Evolutionary conservation across 306 rosid species (phyloP).

Genomic region (Cyamopsis tetragonoloba): DNA sequence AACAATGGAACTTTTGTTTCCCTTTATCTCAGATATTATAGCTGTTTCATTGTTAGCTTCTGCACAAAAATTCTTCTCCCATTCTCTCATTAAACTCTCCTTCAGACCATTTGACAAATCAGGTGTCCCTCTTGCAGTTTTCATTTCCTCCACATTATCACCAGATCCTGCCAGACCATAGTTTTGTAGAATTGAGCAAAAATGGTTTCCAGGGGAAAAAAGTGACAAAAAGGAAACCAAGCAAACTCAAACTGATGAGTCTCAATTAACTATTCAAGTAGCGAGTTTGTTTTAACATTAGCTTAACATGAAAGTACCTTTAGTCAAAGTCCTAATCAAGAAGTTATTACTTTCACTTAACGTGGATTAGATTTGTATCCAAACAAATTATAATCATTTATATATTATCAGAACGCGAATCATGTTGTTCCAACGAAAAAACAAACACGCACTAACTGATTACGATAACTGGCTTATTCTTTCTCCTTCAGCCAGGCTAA

Average conservation of each 20-base stretch:
- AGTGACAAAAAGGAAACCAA: slow-evolving; percentile 3
- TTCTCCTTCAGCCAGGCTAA: not conserved
- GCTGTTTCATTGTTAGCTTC: slow-evolving; percentile 21
- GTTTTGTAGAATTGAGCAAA: slow-evolving; percentile 14
- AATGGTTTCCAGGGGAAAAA: not conserved
- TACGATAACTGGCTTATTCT: not conserved
- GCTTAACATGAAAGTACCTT: too few relatives aligned
- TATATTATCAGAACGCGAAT: too few relatives aligned
- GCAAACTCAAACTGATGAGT: not conserved
- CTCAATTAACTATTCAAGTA: not conserved
- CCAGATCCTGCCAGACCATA: slow-evolving; percentile 38
- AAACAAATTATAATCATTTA: too few relatives aligned
- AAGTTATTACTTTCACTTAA: too few relatives aligned
- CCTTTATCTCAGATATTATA: slow-evolving; percentile 30
- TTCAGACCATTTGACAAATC: slow-evolving; percentile 18
- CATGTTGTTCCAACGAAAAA: too few relatives aligned
- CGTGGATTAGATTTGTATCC: too few relatives aligned
- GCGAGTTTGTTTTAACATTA: too few relatives aligned
- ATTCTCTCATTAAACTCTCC: slow-evolving; percentile 21
- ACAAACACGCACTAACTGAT: too few relatives aligned
- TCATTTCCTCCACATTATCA: slow-evolving; percentile 32
- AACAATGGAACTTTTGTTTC: slow-evolving; percentile 21
- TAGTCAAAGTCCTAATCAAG: too few relatives aligned
- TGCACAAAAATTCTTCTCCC: slow-evolving; percentile 26
- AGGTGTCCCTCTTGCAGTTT: slow-evolving; percentile 19